phyloP scores from a whole-genome alignment of 2,329 filamentous ascomycete species.

The Cytospora schulzeri region DNA sequence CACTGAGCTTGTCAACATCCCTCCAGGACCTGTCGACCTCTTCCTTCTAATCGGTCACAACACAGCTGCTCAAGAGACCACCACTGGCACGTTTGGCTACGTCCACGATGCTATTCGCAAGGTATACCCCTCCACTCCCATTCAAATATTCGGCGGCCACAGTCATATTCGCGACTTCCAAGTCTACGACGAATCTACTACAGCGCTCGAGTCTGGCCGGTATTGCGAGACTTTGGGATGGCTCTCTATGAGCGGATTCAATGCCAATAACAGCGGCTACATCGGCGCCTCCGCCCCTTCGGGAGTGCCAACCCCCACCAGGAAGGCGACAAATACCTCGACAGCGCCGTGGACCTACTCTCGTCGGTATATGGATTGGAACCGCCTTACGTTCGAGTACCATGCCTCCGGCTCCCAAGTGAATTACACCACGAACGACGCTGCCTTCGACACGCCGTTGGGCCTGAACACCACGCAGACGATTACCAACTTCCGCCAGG shows the following conservation, averaged over 20 bases:
- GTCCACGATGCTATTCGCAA: slow-evolving; percentile 62
- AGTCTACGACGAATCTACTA: slow-evolving; percentile 63
- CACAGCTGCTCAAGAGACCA: slow-evolving; percentile 50
- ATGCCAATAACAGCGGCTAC: slow-evolving; percentile 47
- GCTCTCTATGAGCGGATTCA: slow-evolving; percentile 64
- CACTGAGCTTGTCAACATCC: slow-evolving; percentile 53
- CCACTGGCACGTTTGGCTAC: slow-evolving; percentile 45
- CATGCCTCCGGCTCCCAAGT: slow-evolving; percentile 50
- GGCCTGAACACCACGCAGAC: slow-evolving; percentile 30
- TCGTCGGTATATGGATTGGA: slow-evolving; percentile 69
- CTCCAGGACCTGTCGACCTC: slow-evolving; percentile 58
- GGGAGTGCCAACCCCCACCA: slow-evolving; percentile 43
- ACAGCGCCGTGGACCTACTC: slow-evolving; percentile 50
- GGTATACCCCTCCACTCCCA: slow-evolving; percentile 57
- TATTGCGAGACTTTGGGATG: slow-evolving; percentile 72
- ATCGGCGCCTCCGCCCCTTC: slow-evolving; percentile 39
- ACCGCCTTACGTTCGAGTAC: slow-evolving; percentile 65
- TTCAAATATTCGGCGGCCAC: slow-evolving; percentile 68
- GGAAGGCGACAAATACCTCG: slow-evolving; percentile 42
- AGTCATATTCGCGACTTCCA: slow-evolving; percentile 66
- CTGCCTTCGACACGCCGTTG: slow-evolving; percentile 29
- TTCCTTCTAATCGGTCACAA: slow-evolving; percentile 68
- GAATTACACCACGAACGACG: slow-evolving; percentile 18
- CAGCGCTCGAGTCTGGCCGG: slow-evolving; percentile 63
- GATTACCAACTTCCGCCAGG: slow-evolving; percentile 47